Conservation (phyloP, 345 rosid species). For the Salix purpurea region DNA sequence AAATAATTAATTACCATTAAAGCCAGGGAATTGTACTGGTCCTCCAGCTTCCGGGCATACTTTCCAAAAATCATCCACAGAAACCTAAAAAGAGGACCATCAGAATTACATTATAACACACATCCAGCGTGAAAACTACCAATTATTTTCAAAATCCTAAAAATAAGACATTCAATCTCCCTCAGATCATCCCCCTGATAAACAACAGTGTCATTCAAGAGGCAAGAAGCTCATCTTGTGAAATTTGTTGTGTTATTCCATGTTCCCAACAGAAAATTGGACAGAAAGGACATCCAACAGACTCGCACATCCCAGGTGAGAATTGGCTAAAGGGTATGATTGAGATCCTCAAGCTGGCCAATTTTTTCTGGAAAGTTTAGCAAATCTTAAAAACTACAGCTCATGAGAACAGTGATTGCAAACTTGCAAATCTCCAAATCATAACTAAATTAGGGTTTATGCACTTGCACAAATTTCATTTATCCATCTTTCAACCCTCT, state of each 20-base stretch:
- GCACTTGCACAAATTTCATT: background rate
- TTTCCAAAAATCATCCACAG: conserved; percentile 97
- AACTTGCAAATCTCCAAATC: background rate
- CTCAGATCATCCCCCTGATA: background rate
- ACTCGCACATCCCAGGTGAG: background rate
- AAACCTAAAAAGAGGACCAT: conserved; percentile 49
- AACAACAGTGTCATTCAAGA: background rate
- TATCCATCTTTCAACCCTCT: background rate
- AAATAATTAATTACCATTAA: conserved; percentile 54
- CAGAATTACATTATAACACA: background rate
- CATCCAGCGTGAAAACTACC: background rate
- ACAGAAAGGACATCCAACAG: background rate
- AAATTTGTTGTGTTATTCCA: background rate
- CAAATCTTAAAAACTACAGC: background rate
- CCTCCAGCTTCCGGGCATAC: conserved; percentile 86
- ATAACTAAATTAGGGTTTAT: background rate
- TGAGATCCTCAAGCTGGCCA: background rate
- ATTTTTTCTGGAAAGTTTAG: background rate
- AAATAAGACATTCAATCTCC: background rate
- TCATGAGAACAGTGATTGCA: background rate
- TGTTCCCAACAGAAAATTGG: background rate
- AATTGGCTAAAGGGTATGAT: background rate
- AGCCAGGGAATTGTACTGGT: conserved; percentile 80
- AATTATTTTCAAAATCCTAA: background rate
- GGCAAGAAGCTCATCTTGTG: background rate